A percentile compares a stretch with the other conserved stretches of the same genome.
phyloP scores from a whole-genome alignment of 306 rosid species.

The Sechiopsis laciniata region DNA sequence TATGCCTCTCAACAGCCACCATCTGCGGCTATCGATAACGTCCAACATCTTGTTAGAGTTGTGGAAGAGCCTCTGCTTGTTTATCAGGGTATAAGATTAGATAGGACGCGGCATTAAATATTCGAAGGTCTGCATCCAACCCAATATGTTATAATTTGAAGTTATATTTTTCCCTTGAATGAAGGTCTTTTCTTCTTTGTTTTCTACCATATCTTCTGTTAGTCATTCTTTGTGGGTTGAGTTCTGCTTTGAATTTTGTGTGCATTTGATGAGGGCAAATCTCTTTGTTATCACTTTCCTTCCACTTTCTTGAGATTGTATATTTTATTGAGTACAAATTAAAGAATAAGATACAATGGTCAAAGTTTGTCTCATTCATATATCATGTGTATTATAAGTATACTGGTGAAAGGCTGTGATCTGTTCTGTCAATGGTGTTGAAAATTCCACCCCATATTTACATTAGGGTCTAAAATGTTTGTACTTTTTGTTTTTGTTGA shows the following conservation, averaged over 20 bases:
- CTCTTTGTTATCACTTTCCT: constrained; percentile 4
- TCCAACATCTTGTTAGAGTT: constrained; percentile 8
- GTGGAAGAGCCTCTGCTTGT: constrained; percentile 13
- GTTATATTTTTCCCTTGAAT: background rate
- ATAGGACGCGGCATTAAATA: constrained; percentile 11
- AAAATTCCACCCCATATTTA: too few species aligned
- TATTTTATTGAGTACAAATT: constrained; percentile 8
- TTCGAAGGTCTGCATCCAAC: constrained; percentile 20
- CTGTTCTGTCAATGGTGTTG: too few species aligned
- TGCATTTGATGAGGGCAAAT: background rate
- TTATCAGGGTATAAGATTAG: constrained; percentile 9
- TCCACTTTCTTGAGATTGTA: constrained; percentile 18
- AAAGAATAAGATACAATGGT: constrained; percentile 18
- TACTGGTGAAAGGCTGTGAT: background rate
- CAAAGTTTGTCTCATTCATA: background rate
- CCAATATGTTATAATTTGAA: constrained; percentile 18
- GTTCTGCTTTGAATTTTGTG: constrained; percentile 19
- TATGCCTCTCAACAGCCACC: constrained; percentile 73
- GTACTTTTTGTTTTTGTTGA: too few species aligned
- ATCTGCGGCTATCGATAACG: constrained; percentile 64
- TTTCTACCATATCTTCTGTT: background rate
- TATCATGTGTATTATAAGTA: background rate
- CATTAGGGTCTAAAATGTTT: too few species aligned
- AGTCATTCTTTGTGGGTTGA: constrained; percentile 20
- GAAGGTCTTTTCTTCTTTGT: background rate